Conservation (phyloP, 768 basidiomycete species). For the Rhodotorula graminis region DNA sequence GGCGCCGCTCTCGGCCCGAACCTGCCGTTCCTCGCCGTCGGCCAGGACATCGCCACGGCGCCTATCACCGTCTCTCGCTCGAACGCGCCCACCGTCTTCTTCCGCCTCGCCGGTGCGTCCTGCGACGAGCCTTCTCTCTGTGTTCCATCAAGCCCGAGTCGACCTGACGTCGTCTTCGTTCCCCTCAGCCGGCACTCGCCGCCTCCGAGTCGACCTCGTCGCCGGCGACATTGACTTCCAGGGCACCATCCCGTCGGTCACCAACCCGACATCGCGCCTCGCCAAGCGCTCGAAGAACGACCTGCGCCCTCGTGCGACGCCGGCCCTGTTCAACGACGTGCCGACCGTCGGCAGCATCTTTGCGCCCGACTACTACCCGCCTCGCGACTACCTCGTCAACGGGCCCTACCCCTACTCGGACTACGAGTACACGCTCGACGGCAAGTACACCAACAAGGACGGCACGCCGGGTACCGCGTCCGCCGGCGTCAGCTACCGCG, state of each 20-base stretch:
- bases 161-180: background rate
- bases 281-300: conserved; percentile 18
- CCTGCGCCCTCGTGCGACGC: conserved; percentile 3
- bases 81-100: conserved; percentile 52
- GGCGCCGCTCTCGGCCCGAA: conserved; percentile 49
- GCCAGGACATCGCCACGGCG: conserved; percentile 47
- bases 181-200: background rate
- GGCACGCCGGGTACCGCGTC: conserved; percentile 42
- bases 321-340: conserved; percentile 38
- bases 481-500: conserved; percentile 50
- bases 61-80: conserved; percentile 52
- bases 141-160: background rate
- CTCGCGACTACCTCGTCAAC: conserved; percentile 35
- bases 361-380: conserved; percentile 34
- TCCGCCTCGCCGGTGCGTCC: conserved; percentile 47
- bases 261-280: conserved; percentile 12
- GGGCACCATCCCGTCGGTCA: conserved; percentile 33
- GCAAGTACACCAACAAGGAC: conserved; percentile 44
- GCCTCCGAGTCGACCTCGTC: conserved; percentile 35
- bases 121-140: background rate
- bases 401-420: conserved; percentile 13
- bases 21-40: conserved; percentile 52
- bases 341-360: conserved; percentile 46
- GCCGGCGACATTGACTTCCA: conserved; percentile 31
- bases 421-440: conserved; percentile 14